Evolutionary conservation across 805 yeast genomes (phyloP), one percentile per base, ranked within the genome.

Genomic region (Kuraishia cidri): DNA sequence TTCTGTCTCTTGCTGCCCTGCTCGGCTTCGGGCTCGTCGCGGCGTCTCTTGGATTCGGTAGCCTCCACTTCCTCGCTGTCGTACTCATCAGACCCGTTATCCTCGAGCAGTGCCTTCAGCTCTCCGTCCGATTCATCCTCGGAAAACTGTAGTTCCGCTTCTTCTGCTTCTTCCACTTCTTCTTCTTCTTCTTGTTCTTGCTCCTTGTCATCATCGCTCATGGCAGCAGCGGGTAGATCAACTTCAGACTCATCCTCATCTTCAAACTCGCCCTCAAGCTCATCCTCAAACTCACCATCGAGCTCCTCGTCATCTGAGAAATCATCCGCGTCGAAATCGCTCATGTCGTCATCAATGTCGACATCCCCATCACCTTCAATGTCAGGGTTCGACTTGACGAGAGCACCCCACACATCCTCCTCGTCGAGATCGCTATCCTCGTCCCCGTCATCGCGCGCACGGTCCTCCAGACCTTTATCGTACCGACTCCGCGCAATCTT

Each of bases 341-440:
- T 68, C 44, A 61, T 44, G 26, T 56, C 66, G 16, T 59, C 53
- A 40, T 58, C 64, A 13, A 50, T 57, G 21, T 57, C 62, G 10
- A 48, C 56, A 22, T 46, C 56, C 14, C 60, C 62, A 19, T 52
- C 74, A 26, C 64, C 72, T 49, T 68, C 78, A 19, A 69, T 72
- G 21, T 72, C 79, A 0, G 79, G 77, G 41, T 69, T 68, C 32
- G 73, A 66, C 41, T 66, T 62, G 20, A 72, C 77, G 43, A 72
- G 60, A 1, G 79, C 86, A 45, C 69, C 60, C 74, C 83, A 73
- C 24, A 71, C 66, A 10, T 52, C 49, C 35, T 72, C 84, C 23
- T 72, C 82, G 32, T 63, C 73, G 37, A 66, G 52, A 18, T 66
- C 80, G 5, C 60, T 61, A 24, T 53, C 68, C 15, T 50, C 63